Evolutionary conservation across 2,329 filamentous ascomycete species (phyloP).

Genomic region (Pestalotiopsis sp.): DNA sequence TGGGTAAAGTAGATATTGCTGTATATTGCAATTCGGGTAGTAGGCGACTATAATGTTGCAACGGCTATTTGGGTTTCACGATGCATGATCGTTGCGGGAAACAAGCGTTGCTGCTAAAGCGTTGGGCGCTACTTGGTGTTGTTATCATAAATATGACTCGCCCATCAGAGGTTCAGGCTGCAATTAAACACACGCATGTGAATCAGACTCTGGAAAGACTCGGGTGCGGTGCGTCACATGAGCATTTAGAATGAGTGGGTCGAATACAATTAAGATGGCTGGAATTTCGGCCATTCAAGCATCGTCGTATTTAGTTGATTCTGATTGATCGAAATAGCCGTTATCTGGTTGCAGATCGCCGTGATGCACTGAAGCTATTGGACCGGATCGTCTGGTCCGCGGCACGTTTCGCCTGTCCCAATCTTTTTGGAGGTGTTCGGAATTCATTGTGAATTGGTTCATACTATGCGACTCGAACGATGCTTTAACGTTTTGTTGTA

Average conservation of each 20-base stretch:
- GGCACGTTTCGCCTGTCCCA: background rate
- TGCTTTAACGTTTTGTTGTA: no score
- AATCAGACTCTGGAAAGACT: background rate
- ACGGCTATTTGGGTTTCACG: background rate
- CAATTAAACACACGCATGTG: background rate
- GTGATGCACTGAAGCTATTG: background rate
- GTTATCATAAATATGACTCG: background rate
- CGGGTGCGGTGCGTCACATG: background rate
- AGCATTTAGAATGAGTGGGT: background rate
- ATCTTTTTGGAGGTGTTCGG: background rate
- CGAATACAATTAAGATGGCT: background rate
- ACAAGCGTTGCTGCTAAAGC: background rate
- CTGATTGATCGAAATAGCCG: background rate
- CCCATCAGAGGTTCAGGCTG: background rate
- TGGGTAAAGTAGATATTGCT: background rate
- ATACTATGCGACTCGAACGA: no score
- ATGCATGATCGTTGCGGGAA: background rate
- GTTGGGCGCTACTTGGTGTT: background rate
- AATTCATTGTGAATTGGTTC: background rate
- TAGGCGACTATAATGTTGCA: slow-evolving; percentile 16
- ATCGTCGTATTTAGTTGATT: background rate
- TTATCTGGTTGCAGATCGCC: background rate
- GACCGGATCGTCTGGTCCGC: slow-evolving; percentile 1
- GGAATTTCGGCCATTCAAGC: background rate
- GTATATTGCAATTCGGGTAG: no score